Percentiles rank a stretch among this genome's conserved stretches.
Conservation (phyloP, 2,329 filamentous ascomycete genomes). For the Colletotrichum brevisporum region DNA sequence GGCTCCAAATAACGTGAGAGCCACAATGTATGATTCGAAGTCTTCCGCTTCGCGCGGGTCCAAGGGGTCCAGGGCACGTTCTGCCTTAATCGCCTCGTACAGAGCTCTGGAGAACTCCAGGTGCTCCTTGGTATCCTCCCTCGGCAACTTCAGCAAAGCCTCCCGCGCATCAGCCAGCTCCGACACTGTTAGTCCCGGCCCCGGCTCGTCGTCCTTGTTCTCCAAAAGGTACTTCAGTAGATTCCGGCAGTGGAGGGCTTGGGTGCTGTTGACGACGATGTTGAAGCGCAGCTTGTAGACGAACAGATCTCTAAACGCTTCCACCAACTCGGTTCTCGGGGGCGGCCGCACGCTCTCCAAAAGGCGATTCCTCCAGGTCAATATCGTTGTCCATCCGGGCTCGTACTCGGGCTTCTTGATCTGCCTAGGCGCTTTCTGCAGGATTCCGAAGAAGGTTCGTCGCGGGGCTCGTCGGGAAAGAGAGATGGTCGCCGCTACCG, state of each 20-base stretch:
- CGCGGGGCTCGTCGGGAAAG: constrained; percentile 43
- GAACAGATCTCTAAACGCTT: constrained; percentile 77
- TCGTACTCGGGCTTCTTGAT: constrained; percentile 75
- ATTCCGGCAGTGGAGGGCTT: constrained; percentile 69
- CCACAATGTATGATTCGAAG: constrained; percentile 61
- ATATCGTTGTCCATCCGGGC: constrained; percentile 80
- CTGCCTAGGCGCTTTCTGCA: constrained; percentile 70
- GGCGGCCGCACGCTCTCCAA: constrained; percentile 77
- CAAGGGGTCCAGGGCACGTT: constrained; percentile 36
- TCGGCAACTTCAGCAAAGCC: constrained; percentile 58
- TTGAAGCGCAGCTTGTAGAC: constrained; percentile 63
- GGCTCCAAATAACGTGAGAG: constrained; percentile 68
- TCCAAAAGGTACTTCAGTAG: constrained; percentile 73
- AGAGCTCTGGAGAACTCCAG: constrained; percentile 62
- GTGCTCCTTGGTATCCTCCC: constrained; percentile 61
- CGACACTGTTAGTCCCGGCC: constrained; percentile 52
- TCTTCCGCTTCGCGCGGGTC: constrained; percentile 45
- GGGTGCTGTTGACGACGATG: constrained; percentile 72
- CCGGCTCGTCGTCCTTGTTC: constrained; percentile 52
- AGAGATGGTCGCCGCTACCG: constrained; percentile 43
- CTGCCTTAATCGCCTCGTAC: constrained; percentile 50
- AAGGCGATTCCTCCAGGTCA: constrained; percentile 75
- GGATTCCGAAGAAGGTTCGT: constrained; percentile 73
- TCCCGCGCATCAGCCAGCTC: constrained; percentile 62
- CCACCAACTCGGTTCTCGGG: constrained; percentile 70